Evolutionary conservation across 176 grass and related monocot genomes (phyloP).

Genomic region (Zizania latifolia): DNA sequence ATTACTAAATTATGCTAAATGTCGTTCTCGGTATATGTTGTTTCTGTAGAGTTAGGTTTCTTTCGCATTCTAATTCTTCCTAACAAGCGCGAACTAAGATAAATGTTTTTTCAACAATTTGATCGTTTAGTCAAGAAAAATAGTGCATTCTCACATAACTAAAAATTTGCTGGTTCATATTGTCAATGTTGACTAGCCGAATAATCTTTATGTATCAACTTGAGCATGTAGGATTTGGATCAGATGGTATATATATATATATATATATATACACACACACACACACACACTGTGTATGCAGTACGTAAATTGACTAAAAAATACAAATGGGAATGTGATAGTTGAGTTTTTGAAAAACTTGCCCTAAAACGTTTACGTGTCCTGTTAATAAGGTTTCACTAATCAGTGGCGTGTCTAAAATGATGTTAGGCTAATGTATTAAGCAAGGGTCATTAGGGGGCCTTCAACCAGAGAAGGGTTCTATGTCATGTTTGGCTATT

Average conservation of each 20-base stretch:
- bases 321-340: not conserved
- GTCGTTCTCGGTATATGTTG: not conserved
- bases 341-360: not conserved
- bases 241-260: too few relatives aligned
- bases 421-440: not conserved
- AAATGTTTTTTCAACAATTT: not conserved
- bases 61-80: not conserved
- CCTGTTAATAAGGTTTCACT: not conserved
- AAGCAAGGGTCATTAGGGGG: not conserved
- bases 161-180: not conserved
- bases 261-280: too few relatives aligned
- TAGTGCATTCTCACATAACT: not conserved
- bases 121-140: not conserved
- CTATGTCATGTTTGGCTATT: not conserved
- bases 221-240: not conserved
- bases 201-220: too few relatives aligned
- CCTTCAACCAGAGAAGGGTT: not conserved
- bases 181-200: not conserved
- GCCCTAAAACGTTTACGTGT: constrained; percentile 5
- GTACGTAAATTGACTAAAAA: not conserved
- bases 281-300: not conserved
- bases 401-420: not conserved
- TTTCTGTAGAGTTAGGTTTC: not conserved
- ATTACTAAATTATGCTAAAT: not conserved
- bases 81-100: not conserved